These are phyloP conservation scores for Sclerotinia spermophila DNA, from an alignment of 2,329 filamentous ascomycete genomes.

Conservation along the genomic window DNA sequence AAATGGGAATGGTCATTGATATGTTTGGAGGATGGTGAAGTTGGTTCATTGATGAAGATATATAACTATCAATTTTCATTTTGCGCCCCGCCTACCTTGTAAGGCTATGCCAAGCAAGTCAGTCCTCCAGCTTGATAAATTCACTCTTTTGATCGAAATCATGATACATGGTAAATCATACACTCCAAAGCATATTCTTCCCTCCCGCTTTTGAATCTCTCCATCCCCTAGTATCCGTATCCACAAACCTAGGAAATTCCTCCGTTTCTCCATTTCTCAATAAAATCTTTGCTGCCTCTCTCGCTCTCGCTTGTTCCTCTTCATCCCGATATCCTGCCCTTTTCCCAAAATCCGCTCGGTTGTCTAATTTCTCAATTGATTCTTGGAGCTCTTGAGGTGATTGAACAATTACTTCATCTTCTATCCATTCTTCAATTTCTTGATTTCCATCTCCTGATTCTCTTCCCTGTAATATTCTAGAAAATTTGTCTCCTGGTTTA, in stretches of 20 bases:
- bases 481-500: neutral
- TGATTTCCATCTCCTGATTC: neutral
- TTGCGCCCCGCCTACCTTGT: neutral
- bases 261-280: constrained; percentile 7
- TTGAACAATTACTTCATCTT: constrained; percentile 11
- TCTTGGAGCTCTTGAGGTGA: neutral
- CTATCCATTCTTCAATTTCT: constrained; percentile 5
- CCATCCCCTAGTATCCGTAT: constrained; percentile 2
- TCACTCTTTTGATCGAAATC: neutral
- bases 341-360: constrained; percentile 1
- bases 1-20: no score
- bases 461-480: neutral
- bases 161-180: no score
- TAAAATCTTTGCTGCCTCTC: neutral
- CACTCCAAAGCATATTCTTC: neutral
- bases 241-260: constrained; percentile 14
- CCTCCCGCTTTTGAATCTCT: no score
- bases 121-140: neutral
- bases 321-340: constrained; percentile 3
- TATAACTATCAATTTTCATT: neutral
- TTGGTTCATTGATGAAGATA: neutral
- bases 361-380: constrained; percentile 3
- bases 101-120: neutral
- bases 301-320: neutral
- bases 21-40: neutral